Base-by-base conservation (phyloP, 2,329 filamentous ascomycete species). In the Sclerotinia borealis region DNA sequence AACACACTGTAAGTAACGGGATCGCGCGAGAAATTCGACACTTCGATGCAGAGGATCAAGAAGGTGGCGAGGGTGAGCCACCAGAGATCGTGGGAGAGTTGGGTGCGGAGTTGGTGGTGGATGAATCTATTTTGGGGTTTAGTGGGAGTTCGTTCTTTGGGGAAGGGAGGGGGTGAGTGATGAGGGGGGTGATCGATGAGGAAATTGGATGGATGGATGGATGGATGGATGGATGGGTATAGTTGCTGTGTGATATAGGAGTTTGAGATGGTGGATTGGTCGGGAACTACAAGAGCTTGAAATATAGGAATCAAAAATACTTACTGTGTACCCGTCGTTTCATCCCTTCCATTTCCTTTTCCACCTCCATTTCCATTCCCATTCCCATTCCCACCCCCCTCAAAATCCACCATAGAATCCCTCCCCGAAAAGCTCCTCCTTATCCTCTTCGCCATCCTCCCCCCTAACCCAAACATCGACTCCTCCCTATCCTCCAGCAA, bases 61-160 rank as follows among this genome's bases (percentile, higher is more conserved):
- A 88, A 78, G 15, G 87, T 79, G 2, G 84, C 83, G 0, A 88
- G 73, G 3, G 84, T 81, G 17, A 89, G 82, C 77, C 81, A 85
- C 86, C 86, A 89, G 19, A 89, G 77, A 69, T 89, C 87, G 72
- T 89, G 85, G 36, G 84, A 83, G 2, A 89, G 79, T 72, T 89
- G 86, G 7, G 81, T 81, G n/a, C 84, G 81, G 27, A 88, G 77
- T 70, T 89, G 85, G 65, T 71, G 70, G 3, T 55, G 62, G 17
- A 74, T 61, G 62, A 74, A 73, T 31, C 69, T 39, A 39, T 39
- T n/a, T n/a, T n/a, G n/a, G n/a, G n/a, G n/a, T n/a, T n/a, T 59
- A 7, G 43, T 22, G 5, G 43, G 8, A 22, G 43, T 19, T 19
- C 19, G 19, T 22, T 47, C 25, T 47, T 47, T 22, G 19, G 55